These are phyloP conservation scores for Begonia masoniana DNA, from an alignment of 306 rosid species.

Conservation along the genomic window DNA sequence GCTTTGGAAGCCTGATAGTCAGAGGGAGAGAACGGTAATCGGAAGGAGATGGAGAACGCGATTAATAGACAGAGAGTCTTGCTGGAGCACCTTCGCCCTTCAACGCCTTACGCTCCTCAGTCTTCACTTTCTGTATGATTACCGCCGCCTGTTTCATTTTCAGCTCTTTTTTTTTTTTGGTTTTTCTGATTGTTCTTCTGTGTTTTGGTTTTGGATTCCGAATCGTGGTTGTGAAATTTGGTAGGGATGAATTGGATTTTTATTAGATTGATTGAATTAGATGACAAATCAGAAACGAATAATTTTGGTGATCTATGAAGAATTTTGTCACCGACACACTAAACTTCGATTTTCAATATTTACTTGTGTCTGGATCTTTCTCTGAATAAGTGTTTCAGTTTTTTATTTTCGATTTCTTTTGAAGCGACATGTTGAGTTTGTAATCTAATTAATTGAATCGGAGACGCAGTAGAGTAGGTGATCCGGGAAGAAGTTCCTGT, in stretches of 20 bases:
- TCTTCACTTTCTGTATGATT: slow-evolving; percentile 11
- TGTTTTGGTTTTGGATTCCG: background rate
- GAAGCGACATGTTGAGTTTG: too few species aligned
- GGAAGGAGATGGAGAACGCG: slow-evolving; percentile 9
- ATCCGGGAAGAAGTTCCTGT: too few species aligned
- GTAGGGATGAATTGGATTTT: background rate
- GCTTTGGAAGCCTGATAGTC: background rate
- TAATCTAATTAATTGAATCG: too few species aligned
- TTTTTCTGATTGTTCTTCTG: background rate
- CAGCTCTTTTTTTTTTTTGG: background rate
- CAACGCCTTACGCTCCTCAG: slow-evolving; percentile 4
- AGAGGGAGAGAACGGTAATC: background rate
- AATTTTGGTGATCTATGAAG: background rate
- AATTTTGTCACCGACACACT: background rate
- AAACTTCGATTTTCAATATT: too few species aligned
- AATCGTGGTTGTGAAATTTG: background rate
- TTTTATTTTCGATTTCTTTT: too few species aligned
- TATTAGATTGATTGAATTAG: background rate
- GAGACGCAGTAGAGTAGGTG: too few species aligned
- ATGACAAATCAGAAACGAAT: background rate
- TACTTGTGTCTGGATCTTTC: too few species aligned
- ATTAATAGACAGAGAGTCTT: slow-evolving; percentile 14
- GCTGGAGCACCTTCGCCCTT: slow-evolving; percentile 14
- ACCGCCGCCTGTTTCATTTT: background rate
- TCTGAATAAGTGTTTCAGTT: too few species aligned